Evolutionary conservation across 257 asterid species (phyloP), one percentile per base, ranked within the genome.

Genomic region (Coffea canephora): DNA sequence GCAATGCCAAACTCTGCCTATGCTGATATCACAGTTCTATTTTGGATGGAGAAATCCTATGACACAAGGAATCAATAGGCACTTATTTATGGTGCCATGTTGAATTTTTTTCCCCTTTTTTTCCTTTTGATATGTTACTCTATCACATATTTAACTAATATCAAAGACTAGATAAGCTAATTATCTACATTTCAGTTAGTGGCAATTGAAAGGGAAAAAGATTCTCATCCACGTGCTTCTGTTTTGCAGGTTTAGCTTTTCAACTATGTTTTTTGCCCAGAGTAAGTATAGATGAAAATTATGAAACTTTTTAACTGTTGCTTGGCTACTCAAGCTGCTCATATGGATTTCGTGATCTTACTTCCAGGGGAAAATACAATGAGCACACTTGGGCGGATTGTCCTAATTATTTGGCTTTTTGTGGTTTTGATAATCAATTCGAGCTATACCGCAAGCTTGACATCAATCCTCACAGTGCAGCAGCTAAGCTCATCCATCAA

Each of bases 391-490:
- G 96, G 95, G 27, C 94, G 96, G 23, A 77, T 92, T 82, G 95
- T 94, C 77, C 90, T 94, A 79, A 59, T 94, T 43, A 82, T 92
- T 79, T 92, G 98, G 98, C 90, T 94, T 34, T 94, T 94, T 73
- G 95, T 94, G 80, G 96, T 92, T 52, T 73, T 91, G 79, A 90
- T 92, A 77, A 82, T 94, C 57, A 89, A 85, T 27, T 91, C 95
- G 62, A 92, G 98, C 89, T 92, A 91, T 86, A 90, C 97, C 2
- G 96, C 97, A 23, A 92, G 94, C 87, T 78, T 94, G 90, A 92
- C 96, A 57, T 88, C 98, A 39, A 88, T 92, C 77, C 96, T 92
- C 78, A 91, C 97, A 0, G 91, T 89, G 49, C 90, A 94, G 82
- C 93, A 94, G 80, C 83, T 92, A 31, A 80, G 95, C 73, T 88